Conservation (phyloP, 192 early-diverging fungal genomes). For the Chytriomyces hyalinus region DNA sequence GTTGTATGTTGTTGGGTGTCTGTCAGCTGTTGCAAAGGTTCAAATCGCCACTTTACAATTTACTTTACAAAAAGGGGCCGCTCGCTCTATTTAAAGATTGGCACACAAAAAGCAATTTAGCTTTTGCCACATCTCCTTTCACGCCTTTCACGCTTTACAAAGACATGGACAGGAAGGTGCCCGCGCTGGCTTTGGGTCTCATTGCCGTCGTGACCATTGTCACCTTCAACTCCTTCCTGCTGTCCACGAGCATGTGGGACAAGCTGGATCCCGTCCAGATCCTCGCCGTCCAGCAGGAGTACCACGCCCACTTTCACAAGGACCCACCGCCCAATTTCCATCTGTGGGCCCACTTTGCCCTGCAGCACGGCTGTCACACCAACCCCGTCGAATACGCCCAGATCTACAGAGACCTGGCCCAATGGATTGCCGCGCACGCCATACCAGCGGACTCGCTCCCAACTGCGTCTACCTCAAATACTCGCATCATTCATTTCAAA, state of each 20-base stretch:
- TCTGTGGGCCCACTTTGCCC: background rate
- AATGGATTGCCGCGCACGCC: background rate
- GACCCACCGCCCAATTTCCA: background rate
- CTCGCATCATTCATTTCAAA: background rate
- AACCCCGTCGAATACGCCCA: constrained; percentile 13
- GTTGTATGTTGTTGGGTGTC: too few relatives aligned
- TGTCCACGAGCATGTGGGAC: too few relatives aligned
- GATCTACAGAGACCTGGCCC: constrained; percentile 14
- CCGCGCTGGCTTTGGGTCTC: background rate
- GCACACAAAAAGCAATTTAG: background rate
- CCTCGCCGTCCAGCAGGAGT: background rate
- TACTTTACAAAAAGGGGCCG: too few relatives aligned
- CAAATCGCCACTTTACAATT: too few relatives aligned
- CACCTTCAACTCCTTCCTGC: background rate
- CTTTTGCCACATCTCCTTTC: background rate
- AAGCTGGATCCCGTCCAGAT: background rate
- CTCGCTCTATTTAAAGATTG: too few relatives aligned
- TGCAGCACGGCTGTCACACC: background rate
- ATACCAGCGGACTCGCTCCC: background rate
- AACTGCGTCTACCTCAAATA: background rate
- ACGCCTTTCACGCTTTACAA: background rate
- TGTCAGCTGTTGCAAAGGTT: too few relatives aligned
- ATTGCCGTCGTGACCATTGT: background rate
- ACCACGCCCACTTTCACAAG: background rate
- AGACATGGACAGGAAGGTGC: background rate